phyloP scores from a whole-genome alignment of 768 basidiomycete species.

The Xerocomellus amylosporus region DNA sequence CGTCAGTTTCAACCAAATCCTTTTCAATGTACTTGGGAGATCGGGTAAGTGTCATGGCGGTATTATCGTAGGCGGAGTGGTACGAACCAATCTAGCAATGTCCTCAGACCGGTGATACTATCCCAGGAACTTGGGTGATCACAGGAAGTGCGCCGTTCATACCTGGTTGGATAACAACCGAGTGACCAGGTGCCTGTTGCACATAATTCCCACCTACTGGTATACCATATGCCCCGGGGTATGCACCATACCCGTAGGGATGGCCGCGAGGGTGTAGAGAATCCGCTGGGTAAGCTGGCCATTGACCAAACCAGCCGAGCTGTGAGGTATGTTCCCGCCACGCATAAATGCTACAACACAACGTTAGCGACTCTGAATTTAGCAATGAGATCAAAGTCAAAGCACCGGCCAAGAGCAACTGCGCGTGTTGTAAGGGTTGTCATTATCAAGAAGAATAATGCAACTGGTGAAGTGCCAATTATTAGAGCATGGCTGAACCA shows the following conservation, averaged over 20 bases:
- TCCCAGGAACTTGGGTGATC: slow-evolving; percentile 56
- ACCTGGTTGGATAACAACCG: slow-evolving; percentile 68
- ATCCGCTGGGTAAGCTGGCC: slow-evolving; percentile 51
- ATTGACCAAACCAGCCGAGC: slow-evolving; percentile 75
- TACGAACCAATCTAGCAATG: neutral
- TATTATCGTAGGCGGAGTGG: neutral
- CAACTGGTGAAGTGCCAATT: slow-evolving; percentile 29
- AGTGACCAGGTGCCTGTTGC: slow-evolving; percentile 55
- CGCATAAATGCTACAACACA: slow-evolving; percentile 23
- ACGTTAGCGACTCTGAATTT: neutral
- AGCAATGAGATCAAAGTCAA: neutral
- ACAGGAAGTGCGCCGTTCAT: slow-evolving; percentile 56
- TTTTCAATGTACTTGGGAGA: neutral
- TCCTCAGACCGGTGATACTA: slow-evolving; percentile 22
- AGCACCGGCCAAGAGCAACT: slow-evolving; percentile 32
- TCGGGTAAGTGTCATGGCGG: neutral
- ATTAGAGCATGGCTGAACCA: slow-evolving; percentile 1
- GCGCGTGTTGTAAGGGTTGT: slow-evolving; percentile 49
- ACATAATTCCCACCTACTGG: slow-evolving; percentile 37
- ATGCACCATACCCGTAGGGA: slow-evolving; percentile 34
- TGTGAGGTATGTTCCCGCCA: slow-evolving; percentile 45
- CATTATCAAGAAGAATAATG: slow-evolving; percentile 53
- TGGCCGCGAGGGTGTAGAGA: slow-evolving; percentile 20
- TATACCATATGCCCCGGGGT: slow-evolving; percentile 21
- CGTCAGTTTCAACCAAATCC: slow-evolving; percentile 8